A percentile compares a stretch with the other conserved stretches of the same genome.
Evolutionary conservation across 1,284 basidiomycete genomes (phyloP).

Genomic region (Apiotrichum siamense): DNA sequence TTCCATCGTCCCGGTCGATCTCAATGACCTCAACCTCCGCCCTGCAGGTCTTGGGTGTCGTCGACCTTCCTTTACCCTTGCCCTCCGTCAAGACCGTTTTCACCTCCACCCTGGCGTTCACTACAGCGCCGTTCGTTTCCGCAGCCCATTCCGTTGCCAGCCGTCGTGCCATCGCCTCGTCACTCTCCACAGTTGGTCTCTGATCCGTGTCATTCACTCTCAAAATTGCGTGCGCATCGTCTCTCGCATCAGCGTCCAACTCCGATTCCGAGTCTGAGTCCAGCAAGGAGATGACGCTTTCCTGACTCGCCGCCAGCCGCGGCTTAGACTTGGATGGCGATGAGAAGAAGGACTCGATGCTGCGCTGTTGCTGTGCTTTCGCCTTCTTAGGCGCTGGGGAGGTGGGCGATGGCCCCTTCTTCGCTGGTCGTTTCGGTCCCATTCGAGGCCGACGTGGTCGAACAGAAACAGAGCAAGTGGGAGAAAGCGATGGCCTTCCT

Average conservation of each 20-base stretch:
- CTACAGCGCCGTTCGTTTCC: conserved; percentile 7
- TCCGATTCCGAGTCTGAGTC: conserved; percentile 23
- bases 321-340: too few species aligned
- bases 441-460: not conserved
- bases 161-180: conserved; percentile 25
- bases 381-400: conserved; percentile 12
- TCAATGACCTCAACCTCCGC: conserved; percentile 11
- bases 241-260: not conserved
- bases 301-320: conserved; percentile 22
- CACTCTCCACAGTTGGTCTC: conserved; percentile 17
- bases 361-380: conserved; percentile 14
- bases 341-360: conserved; percentile 38
- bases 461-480: not conserved
- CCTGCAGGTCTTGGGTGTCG: too few species aligned
- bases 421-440: conserved; percentile 4
- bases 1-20: conserved; percentile 8
- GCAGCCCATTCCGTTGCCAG: conserved; percentile 25
- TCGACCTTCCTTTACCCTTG: not conserved
- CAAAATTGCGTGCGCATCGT: too few species aligned
- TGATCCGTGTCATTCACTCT: not conserved
- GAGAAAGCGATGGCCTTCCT: not conserved
- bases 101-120: conserved; percentile 15
- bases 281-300: conserved; percentile 23
- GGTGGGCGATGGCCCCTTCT: conserved; percentile 3
- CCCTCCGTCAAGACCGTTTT: conserved; percentile 7